Conservation (phyloP, 306 rosid genomes). For the Pachyrhizus erosus region DNA sequence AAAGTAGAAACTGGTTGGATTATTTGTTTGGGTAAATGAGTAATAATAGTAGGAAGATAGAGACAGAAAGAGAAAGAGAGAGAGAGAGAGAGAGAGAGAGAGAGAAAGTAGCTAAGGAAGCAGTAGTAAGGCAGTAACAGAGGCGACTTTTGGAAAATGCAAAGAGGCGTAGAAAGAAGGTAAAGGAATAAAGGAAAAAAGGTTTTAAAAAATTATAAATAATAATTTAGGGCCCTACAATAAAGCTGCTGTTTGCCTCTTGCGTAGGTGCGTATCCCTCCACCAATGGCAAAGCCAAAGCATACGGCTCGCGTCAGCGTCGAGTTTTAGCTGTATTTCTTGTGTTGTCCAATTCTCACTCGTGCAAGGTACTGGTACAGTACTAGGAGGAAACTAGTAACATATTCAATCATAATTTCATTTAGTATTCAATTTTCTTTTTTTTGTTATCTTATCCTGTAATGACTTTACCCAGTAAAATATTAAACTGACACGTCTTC, state of each 20-base stretch:
- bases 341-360: constrained; percentile 8
- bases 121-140: background rate
- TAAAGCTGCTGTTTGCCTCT: constrained; percentile 34
- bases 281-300: constrained; percentile 41
- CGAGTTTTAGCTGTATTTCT: constrained; percentile 21
- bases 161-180: constrained; percentile 54
- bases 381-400: background rate
- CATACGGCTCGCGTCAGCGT: constrained; percentile 39
- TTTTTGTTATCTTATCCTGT: background rate
- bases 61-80: background rate
- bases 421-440: background rate
- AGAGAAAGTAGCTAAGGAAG: background rate
- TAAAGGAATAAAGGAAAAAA: constrained; percentile 44
- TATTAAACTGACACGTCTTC: background rate
- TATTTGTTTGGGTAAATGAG: background rate
- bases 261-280: constrained; percentile 36
- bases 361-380: background rate
- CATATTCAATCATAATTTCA: background rate
- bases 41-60: background rate
- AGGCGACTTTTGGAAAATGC: constrained; percentile 66
- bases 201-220: background rate
- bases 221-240: constrained; percentile 37
- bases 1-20: background rate
- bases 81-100: background rate
- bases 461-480: background rate